phyloP scores from a whole-genome alignment of 2,329 filamentous ascomycete genomes.

The Metarhizium album region DNA sequence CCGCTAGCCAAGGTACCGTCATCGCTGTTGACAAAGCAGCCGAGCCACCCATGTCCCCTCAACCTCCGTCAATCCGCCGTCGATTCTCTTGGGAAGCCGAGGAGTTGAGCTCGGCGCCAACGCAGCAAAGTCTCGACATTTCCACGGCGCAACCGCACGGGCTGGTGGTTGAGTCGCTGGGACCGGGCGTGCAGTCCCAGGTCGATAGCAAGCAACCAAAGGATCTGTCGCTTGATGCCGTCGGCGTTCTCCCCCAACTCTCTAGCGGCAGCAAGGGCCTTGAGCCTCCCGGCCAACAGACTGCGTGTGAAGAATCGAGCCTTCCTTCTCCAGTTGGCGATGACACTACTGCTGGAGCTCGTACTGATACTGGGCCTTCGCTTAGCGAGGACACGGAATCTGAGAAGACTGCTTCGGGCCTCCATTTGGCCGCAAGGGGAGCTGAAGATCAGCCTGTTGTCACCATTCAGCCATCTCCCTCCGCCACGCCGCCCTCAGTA shows the following conservation, averaged over 20 bases:
- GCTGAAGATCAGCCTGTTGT: slow-evolving; percentile 28
- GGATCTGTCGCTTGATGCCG: background rate
- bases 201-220: background rate
- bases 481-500: slow-evolving; percentile 8
- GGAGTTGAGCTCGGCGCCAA: slow-evolving; percentile 6
- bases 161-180: background rate
- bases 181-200: background rate
- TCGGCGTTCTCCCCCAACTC: background rate
- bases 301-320: slow-evolving; percentile 30
- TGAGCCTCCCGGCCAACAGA: slow-evolving; percentile 2
- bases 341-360: slow-evolving; percentile 13
- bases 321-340: slow-evolving; percentile 30
- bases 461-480: background rate
- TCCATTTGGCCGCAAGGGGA: slow-evolving; percentile 24
- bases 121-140: background rate
- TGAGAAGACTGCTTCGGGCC: slow-evolving; percentile 22
- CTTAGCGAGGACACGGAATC: slow-evolving; percentile 34
- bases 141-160: background rate
- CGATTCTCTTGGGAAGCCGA: slow-evolving; percentile 29
- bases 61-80: slow-evolving; percentile 13
- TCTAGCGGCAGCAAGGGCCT: background rate
- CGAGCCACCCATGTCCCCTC: slow-evolving; percentile 1
- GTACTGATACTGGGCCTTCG: slow-evolving; percentile 23
- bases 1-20: background rate
- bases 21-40: background rate